Evolutionary conservation across 345 rosid species (phyloP).

Genomic region (Aquilaria sinensis): DNA sequence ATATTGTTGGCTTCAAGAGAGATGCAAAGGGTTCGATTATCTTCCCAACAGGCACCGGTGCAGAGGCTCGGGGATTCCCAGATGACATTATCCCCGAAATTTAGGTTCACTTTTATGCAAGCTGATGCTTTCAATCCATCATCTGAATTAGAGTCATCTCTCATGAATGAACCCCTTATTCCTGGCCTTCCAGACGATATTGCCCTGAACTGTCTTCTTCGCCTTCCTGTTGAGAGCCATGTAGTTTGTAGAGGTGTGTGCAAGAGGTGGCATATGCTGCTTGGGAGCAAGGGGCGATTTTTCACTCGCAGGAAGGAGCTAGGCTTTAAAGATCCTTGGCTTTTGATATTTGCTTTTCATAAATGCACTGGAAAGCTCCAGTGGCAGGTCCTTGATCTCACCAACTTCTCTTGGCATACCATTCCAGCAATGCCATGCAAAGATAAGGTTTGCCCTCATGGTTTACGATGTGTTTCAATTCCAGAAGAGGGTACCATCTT

Average conservation of each 20-base stretch:
- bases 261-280: slow-evolving; percentile 74
- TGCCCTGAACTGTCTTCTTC: slow-evolving; percentile 68
- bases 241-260: slow-evolving; percentile 55
- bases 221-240: slow-evolving; percentile 71
- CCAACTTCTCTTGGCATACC: slow-evolving; percentile 67
- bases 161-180: slow-evolving; percentile 53
- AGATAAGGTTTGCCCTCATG: slow-evolving; percentile 75
- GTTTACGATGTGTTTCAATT: slow-evolving; percentile 60
- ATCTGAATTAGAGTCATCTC: slow-evolving; percentile 44
- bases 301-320: slow-evolving; percentile 61
- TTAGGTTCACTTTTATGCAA: slow-evolving; percentile 55
- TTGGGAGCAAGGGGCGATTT: slow-evolving; percentile 61
- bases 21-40: slow-evolving; percentile 88
- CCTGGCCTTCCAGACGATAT: slow-evolving; percentile 92
- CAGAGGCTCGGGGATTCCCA: slow-evolving; percentile 87
- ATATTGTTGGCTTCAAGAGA: slow-evolving; percentile 7
- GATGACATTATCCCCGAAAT: slow-evolving; percentile 75
- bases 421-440: slow-evolving; percentile 82
- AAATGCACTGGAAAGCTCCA: slow-evolving; percentile 72
- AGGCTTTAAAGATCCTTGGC: slow-evolving; percentile 81
- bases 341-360: slow-evolving; percentile 67
- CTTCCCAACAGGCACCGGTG: slow-evolving; percentile 72
- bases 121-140: slow-evolving; percentile 51
- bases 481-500: slow-evolving; percentile 57
- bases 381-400: slow-evolving; percentile 80